Percentiles rank a stretch among this genome's conserved stretches.
These are phyloP conservation scores for Periconia digitata DNA, from an alignment of 2,329 filamentous ascomycete genomes.

Conservation along the genomic window DNA sequence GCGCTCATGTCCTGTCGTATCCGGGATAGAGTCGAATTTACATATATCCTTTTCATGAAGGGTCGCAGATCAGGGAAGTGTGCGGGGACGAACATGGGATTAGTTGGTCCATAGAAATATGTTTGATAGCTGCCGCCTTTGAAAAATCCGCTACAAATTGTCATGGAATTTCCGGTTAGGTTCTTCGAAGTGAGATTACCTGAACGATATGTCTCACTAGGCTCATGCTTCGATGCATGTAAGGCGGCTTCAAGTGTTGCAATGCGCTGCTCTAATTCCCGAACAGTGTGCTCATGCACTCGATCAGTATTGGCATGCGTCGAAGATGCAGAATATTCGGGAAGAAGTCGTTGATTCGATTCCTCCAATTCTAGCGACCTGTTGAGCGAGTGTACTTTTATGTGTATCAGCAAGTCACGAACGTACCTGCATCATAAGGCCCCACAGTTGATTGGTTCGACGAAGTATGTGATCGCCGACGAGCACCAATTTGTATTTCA, in stretches of 20 bases:
- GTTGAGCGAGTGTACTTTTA: too few relatives aligned
- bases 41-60: conserved; percentile 27
- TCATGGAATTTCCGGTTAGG: conserved; percentile 4
- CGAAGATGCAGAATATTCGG: neutral
- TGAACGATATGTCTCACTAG: neutral
- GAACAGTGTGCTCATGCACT: too few relatives aligned
- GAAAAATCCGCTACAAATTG: conserved; percentile 30
- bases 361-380: too few relatives aligned
- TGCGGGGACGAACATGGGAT: conserved; percentile 28
- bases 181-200: neutral
- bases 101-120: conserved; percentile 44
- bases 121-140: conserved; percentile 45
- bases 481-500: neutral
- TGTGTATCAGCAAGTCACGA: neutral
- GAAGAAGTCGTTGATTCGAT: too few relatives aligned
- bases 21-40: conserved; percentile 22
- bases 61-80: conserved; percentile 34
- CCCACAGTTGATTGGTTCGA: neutral
- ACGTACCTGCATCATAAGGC: neutral
- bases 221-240: neutral
- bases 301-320: neutral
- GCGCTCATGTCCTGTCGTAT: conserved; percentile 24
- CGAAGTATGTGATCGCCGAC: neutral
- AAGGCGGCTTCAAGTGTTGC: conserved; percentile 11
- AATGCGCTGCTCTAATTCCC: conserved; percentile 8